These are phyloP conservation scores for Beverwykella pulmonaria DNA, from an alignment of 495 filamentous ascomycete genomes.

Conservation along the genomic window DNA sequence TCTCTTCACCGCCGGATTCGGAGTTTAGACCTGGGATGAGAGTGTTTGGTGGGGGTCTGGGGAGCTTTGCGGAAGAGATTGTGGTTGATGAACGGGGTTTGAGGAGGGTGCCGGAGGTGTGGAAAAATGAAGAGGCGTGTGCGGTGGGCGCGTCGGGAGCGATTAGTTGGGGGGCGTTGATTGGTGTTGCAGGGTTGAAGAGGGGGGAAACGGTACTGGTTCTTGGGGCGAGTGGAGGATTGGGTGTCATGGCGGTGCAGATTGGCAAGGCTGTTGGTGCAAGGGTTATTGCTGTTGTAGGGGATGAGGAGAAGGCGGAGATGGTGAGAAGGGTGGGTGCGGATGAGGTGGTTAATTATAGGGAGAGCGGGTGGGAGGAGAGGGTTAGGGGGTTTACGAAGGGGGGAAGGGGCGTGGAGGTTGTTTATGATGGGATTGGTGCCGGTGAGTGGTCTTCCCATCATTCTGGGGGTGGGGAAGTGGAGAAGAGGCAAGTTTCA, in stretches of 20 bases:
- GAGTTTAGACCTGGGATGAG: constrained; percentile 18
- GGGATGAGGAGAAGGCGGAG: constrained; percentile 24
- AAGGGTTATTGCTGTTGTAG: constrained; percentile 28
- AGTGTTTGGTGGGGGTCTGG: constrained; percentile 33
- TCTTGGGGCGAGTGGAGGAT: constrained; percentile 29
- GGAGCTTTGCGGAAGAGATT: constrained; percentile 21
- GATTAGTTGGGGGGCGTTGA: constrained; percentile 20
- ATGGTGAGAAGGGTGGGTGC: constrained; percentile 25
- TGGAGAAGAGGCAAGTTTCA: too few relatives aligned
- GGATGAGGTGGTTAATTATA: constrained; percentile 32
- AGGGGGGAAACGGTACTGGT: constrained; percentile 25
- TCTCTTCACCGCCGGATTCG: constrained; percentile 14
- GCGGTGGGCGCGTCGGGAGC: constrained; percentile 31
- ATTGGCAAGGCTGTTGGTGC: constrained; percentile 33
- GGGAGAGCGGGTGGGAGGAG: constrained; percentile 28
- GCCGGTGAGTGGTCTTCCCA: background rate
- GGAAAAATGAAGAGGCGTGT: constrained; percentile 30
- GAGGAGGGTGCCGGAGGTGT: constrained; percentile 12
- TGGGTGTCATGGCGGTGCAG: constrained; percentile 37
- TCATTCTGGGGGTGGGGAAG: too few relatives aligned
- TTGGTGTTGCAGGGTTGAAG: constrained; percentile 15
- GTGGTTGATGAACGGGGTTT: constrained; percentile 16
- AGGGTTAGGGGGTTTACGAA: constrained; percentile 24
- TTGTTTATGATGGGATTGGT: constrained; percentile 38
- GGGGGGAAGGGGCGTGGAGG: constrained; percentile 34